Conservation (phyloP, 768 basidiomycete genomes). For the Mycena rebaudengoi region DNA sequence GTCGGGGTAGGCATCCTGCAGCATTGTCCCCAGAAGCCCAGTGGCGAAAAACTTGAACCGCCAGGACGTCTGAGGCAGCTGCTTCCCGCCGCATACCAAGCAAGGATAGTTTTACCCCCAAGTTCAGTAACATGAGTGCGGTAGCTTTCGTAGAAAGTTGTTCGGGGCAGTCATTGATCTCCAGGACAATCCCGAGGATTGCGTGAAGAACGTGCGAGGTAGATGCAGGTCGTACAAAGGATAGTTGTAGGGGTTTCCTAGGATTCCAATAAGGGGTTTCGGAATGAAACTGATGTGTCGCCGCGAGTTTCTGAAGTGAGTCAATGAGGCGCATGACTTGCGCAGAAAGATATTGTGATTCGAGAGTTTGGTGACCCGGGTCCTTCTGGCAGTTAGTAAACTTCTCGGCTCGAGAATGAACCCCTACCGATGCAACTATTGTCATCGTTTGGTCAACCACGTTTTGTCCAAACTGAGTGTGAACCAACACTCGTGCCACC, state of each 20-base stretch:
- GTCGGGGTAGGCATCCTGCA: too few relatives aligned
- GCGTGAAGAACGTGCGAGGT: constrained; percentile 2
- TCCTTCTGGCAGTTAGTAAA: background rate
- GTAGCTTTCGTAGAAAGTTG: too few relatives aligned
- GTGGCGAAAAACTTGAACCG: too few relatives aligned
- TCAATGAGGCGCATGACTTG: constrained; percentile 7
- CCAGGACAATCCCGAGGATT: background rate
- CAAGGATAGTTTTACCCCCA: too few relatives aligned
- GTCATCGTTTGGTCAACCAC: background rate
- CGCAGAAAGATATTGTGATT: constrained; percentile 13
- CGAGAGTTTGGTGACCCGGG: background rate
- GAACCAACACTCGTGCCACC: constrained; percentile 8
- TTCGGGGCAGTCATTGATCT: too few relatives aligned
- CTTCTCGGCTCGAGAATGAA: too few relatives aligned
- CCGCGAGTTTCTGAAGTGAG: background rate
- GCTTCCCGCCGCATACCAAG: too few relatives aligned
- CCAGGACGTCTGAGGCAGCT: too few relatives aligned
- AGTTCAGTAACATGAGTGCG: too few relatives aligned
- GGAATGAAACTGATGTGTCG: background rate
- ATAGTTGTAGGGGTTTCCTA: background rate
- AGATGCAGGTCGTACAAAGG: background rate
- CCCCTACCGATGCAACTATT: background rate
- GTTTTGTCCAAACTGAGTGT: background rate
- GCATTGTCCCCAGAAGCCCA: too few relatives aligned
- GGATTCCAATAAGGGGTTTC: background rate